phyloP scores from a whole-genome alignment of 1,139 yeast genomes.

The Kodamaea fungicola region DNA sequence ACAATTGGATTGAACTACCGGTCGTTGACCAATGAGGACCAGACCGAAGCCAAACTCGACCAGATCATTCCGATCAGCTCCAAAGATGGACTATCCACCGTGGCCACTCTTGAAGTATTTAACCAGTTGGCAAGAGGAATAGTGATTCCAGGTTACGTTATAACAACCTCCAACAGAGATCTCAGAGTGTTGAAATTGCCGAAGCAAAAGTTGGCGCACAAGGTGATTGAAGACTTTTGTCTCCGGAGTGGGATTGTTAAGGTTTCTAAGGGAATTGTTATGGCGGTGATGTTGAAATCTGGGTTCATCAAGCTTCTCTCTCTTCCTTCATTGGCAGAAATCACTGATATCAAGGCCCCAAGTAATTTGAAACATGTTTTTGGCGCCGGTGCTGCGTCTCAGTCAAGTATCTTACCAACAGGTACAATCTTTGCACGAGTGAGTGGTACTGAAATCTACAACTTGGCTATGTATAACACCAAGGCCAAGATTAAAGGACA shows the following conservation, averaged over 20 bases:
- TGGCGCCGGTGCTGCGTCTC: conserved; percentile 20
- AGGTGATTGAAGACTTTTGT: conserved; percentile 60
- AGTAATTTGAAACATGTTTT: conserved; percentile 22
- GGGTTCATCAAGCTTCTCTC: conserved; percentile 40
- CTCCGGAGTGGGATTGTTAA: conserved; percentile 42
- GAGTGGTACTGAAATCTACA: conserved; percentile 51
- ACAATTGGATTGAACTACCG: conserved; percentile 39
- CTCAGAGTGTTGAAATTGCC: conserved; percentile 63
- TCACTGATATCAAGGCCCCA: conserved; percentile 34
- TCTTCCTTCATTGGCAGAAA: conserved; percentile 38
- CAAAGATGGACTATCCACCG: conserved; percentile 57
- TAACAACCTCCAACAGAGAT: conserved; percentile 59
- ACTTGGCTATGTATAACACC: conserved; percentile 34
- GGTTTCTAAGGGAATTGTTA: conserved; percentile 30
- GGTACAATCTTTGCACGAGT: conserved; percentile 74
- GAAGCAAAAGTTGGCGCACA: conserved; percentile 59
- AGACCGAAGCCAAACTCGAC: conserved; percentile 46
- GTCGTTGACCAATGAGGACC: conserved; percentile 28
- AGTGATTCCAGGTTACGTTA: conserved; percentile 57
- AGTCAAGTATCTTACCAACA: conserved; percentile 48
- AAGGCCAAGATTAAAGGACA: conserved; percentile 31
- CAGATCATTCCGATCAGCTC: conserved; percentile 59
- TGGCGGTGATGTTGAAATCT: conserved; percentile 34
- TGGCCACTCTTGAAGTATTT: conserved; percentile 61
- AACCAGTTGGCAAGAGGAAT: conserved; percentile 61